A percentile compares a stretch with the other conserved stretches of the same genome.
Conservation (phyloP, 345 rosid genomes). For the Populus ilicifolia region DNA sequence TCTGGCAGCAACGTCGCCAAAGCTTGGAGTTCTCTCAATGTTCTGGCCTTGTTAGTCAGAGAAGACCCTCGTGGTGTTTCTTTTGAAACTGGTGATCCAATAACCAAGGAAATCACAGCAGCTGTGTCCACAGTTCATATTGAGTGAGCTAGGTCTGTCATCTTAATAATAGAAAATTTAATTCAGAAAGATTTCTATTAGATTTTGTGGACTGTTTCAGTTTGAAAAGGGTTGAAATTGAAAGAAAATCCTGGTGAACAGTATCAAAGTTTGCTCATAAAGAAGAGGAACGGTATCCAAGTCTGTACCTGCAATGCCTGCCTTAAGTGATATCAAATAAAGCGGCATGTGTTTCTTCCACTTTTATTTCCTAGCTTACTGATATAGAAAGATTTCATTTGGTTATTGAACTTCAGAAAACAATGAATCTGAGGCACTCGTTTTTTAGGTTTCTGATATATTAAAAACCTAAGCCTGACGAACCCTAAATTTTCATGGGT, state of each 20-base stretch:
- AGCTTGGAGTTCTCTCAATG: conserved; percentile 68
- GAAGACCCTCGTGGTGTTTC: conserved; percentile 90
- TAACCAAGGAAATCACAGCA: conserved; percentile 51
- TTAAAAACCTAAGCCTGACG: too few species aligned
- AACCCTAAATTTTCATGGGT: too few species aligned
- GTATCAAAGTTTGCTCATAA: neutral
- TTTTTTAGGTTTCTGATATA: too few species aligned
- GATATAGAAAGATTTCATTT: neutral
- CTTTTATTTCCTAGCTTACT: neutral
- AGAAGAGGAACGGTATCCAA: neutral
- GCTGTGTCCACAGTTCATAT: conserved; percentile 55
- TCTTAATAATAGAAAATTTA: neutral
- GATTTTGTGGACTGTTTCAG: neutral
- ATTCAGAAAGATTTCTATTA: neutral
- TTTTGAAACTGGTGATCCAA: conserved; percentile 76
- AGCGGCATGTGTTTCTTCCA: neutral
- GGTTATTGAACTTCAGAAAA: neutral
- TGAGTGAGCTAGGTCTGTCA: conserved; percentile 25
- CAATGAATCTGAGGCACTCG: too few species aligned
- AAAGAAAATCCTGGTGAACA: neutral
- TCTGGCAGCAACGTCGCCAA: conserved; percentile 47
- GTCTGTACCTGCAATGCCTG: neutral
- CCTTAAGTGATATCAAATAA: neutral
- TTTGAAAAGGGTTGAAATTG: neutral
- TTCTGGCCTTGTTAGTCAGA: conserved; percentile 75